These are phyloP conservation scores for Sparassis latifolia DNA, from an alignment of 1,284 basidiomycete genomes.

Conservation along the genomic window DNA sequence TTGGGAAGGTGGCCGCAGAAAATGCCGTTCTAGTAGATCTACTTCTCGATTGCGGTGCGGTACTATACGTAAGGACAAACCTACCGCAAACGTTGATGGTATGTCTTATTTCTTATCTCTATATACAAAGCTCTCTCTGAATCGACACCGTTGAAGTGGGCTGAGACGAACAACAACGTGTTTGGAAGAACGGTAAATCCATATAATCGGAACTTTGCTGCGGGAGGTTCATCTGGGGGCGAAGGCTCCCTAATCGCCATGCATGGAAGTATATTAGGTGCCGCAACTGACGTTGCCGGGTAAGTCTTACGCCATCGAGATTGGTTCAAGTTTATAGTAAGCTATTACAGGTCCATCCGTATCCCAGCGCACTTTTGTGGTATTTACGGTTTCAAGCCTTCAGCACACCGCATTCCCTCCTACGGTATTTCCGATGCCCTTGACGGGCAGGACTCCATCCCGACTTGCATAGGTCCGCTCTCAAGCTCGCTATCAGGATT, in stretches of 20 bases:
- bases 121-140: background rate
- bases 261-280: conserved; percentile 56
- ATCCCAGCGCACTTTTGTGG: conserved; percentile 81
- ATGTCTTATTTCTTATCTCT: conserved; percentile 9
- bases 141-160: conserved; percentile 21
- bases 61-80: conserved; percentile 45
- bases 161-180: conserved; percentile 30
- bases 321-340: background rate
- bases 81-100: conserved; percentile 41
- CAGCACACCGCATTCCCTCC: conserved; percentile 14
- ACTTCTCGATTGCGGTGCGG: conserved; percentile 36
- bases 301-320: conserved; percentile 14
- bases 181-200: conserved; percentile 46
- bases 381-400: conserved; percentile 74
- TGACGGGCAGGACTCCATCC: conserved; percentile 17
- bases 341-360: conserved; percentile 31
- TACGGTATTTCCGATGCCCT: conserved; percentile 17
- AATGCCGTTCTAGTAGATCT: conserved; percentile 36
- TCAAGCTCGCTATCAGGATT: conserved; percentile 15
- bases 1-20: conserved; percentile 30
- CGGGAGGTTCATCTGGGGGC: conserved; percentile 47
- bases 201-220: conserved; percentile 36
- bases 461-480: conserved; percentile 14
- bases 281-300: conserved; percentile 68
- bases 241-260: conserved; percentile 48